These are phyloP conservation scores for Pestalotiopsis sp. DNA, from an alignment of 2,329 filamentous ascomycete genomes.

Conservation along the genomic window DNA sequence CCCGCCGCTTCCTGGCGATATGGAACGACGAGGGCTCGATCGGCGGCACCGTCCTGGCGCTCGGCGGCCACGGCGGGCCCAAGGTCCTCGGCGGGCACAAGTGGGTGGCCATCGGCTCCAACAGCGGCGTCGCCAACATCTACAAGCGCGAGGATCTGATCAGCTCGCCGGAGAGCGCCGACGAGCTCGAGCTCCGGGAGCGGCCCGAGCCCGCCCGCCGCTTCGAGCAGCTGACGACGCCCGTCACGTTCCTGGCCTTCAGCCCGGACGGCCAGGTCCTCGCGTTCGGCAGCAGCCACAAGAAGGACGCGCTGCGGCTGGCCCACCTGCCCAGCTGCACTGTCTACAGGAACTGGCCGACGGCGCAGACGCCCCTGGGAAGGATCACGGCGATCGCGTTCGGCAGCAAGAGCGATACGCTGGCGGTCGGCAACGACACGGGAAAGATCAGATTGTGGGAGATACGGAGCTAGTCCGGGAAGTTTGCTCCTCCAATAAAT, in stretches of 20 bases:
- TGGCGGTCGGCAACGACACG: conserved; percentile 86
- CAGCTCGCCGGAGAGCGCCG: conserved; percentile 32
- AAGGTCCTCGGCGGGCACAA: conserved; percentile 71
- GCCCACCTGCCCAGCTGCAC: conserved; percentile 91
- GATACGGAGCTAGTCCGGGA: conserved; percentile 61
- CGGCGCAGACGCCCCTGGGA: conserved; percentile 83
- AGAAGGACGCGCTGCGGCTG: conserved; percentile 83
- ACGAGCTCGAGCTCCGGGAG: conserved; percentile 57
- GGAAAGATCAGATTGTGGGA: conserved; percentile 93
- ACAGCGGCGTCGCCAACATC: conserved; percentile 86
- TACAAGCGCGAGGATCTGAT: conserved; percentile 79
- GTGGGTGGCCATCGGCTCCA: conserved; percentile 88
- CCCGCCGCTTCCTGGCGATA: conserved; percentile 70
- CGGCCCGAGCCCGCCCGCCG: conserved; percentile 71
- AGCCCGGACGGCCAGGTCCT: conserved; percentile 88
- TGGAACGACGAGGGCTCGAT: conserved; percentile 93
- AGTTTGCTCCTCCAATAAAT: no score
- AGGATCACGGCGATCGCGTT: conserved; percentile 77
- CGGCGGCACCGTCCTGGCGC: conserved; percentile 77
- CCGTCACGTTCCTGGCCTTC: conserved; percentile 78
- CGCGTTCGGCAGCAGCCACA: conserved; percentile 82
- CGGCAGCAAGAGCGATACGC: conserved; percentile 62
- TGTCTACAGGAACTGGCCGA: conserved; percentile 97
- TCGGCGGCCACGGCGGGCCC: conserved; percentile 71
- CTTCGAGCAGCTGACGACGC: conserved; percentile 86